Evolutionary conservation across 176 grass and related monocot species (phyloP).

Genomic region (maize (Zea mays)): DNA sequence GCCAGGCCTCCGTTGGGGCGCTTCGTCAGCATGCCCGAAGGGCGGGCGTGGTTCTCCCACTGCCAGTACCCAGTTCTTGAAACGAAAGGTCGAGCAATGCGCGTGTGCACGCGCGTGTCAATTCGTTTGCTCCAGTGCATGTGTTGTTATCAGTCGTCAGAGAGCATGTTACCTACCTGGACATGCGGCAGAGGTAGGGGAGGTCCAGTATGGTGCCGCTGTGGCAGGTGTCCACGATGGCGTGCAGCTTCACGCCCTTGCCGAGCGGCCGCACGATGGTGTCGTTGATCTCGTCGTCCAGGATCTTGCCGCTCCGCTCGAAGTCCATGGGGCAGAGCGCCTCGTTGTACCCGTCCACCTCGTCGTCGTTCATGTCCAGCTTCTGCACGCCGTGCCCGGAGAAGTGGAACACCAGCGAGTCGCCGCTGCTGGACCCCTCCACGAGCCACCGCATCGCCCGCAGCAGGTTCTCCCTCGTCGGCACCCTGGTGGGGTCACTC

Average conservation of each 20-base stretch:
- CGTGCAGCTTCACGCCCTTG: conserved; percentile 72
- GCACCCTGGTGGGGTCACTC: conserved; percentile 12
- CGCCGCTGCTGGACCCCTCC: conserved; percentile 35
- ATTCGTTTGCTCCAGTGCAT: too few species aligned
- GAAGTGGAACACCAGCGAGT: conserved; percentile 92
- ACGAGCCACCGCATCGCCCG: conserved; percentile 84
- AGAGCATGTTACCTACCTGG: conserved; percentile 30
- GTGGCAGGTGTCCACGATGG: conserved; percentile 87
- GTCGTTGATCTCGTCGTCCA: conserved; percentile 66
- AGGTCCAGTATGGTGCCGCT: conserved; percentile 88
- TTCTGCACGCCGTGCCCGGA: conserved; percentile 88
- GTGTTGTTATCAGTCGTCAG: too few species aligned
- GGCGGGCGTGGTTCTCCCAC: conserved; percentile 65
- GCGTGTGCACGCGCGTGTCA: too few species aligned
- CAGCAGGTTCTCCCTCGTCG: conserved; percentile 62
- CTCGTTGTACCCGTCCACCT: conserved; percentile 86
- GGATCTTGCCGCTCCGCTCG: conserved; percentile 51
- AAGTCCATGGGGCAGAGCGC: conserved; percentile 84
- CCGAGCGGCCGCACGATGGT: conserved; percentile 62
- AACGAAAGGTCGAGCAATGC: not conserved
- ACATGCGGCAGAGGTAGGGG: conserved; percentile 79
- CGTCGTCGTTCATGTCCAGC: conserved; percentile 64
- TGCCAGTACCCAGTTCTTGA: conserved; percentile 67
- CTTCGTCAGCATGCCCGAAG: conserved; percentile 31
- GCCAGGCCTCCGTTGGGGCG: conserved; percentile 63